Percentiles rank a stretch among this genome's conserved stretches.
Evolutionary conservation across 2,329 filamentous ascomycete genomes (phyloP).

Genomic region (Chaetomiaceae sp.): DNA sequence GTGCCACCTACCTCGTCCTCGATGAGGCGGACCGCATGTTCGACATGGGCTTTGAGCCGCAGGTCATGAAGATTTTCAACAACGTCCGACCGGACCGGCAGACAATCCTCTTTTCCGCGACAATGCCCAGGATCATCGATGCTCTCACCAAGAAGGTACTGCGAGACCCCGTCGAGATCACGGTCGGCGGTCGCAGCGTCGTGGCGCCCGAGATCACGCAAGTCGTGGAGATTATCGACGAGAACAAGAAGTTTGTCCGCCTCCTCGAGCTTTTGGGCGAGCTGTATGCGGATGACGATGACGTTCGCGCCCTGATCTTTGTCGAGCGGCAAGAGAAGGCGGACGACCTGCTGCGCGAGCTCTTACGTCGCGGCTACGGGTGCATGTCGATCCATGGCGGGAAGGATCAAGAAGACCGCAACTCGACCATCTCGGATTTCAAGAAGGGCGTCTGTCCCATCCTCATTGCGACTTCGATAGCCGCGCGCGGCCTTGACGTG

Average conservation of each 20-base stretch:
- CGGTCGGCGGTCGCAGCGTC: constrained; percentile 80
- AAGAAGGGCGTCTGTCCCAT: constrained; percentile 87
- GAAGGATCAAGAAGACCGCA: constrained; percentile 88
- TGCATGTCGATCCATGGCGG: constrained; percentile 93
- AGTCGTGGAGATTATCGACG: constrained; percentile 80
- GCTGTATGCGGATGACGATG: constrained; percentile 80
- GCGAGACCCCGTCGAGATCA: constrained; percentile 81
- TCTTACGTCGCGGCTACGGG: constrained; percentile 79
- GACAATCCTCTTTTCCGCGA: constrained; percentile 93
- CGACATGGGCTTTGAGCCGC: constrained; percentile 98
- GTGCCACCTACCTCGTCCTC: constrained; percentile 90
- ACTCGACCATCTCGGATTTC: constrained; percentile 89
- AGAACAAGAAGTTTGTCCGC: constrained; percentile 77
- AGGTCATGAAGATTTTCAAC: constrained; percentile 93
- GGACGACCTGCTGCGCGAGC: constrained; percentile 71
- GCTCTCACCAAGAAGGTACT: constrained; percentile 84
- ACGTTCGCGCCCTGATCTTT: constrained; percentile 84
- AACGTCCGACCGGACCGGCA: constrained; percentile 91
- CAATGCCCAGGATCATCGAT: constrained; percentile 91
- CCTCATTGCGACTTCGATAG: constrained; percentile 90
- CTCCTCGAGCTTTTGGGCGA: constrained; percentile 83
- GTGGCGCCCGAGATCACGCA: constrained; percentile 92
- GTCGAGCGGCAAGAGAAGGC: constrained; percentile 89
- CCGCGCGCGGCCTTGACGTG: constrained; percentile 90
- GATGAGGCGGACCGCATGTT: constrained; percentile 99